Evolutionary conservation across 192 early-diverging fungal species (phyloP), one percentile per base, ranked within the genome.

Genomic region (Mortierella hygrophila): DNA sequence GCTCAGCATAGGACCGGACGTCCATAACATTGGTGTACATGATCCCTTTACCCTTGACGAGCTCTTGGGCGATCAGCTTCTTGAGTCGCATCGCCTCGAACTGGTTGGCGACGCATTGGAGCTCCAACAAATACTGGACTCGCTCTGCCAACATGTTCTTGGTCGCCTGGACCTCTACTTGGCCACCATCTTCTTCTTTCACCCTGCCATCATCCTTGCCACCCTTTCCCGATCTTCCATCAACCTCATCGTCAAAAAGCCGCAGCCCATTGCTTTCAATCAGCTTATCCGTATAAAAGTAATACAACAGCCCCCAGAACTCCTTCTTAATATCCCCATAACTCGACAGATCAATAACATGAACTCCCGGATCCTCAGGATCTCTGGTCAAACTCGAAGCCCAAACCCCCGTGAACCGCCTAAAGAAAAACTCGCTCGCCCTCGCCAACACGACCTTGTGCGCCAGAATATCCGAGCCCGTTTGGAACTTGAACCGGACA

Each of bases 401-500:
- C 82, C 82, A 83, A 8, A 38, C 11, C 1, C 77, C 77, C 13
- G 42, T 57, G 32, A 83, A 83, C 35, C 72, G 57, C 3, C 40
- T 7, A 15, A 23, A 46, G 29, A 79, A 83, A 21, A 63, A 49
- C 0, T 78, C 72, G 23, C 77, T 83, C 37, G 70, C 20, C 32
- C 78, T 72, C 2, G 63, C 68, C 26, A 83, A 41, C 1, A 83
- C 52, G 35, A 83, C 44, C 41, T 79, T 83, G 77, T 83, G 76
- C 15, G 77, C 82, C 55, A 57, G 6, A 20, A 83, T 83, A 46
- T 74, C 20, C 11, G 74, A 70, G 6, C 73, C 46, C 0, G 11
- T 21, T 1, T 41, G 6, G 35, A 83, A 83, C 16, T 65, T 26
- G 77, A 83, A 83, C 23, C 71, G 44, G 1, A 83, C 42, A 52